These are phyloP conservation scores for Cyclotella cryptica DNA, from an alignment of 108 stramenopile genomes.

Conservation along the genomic window DNA sequence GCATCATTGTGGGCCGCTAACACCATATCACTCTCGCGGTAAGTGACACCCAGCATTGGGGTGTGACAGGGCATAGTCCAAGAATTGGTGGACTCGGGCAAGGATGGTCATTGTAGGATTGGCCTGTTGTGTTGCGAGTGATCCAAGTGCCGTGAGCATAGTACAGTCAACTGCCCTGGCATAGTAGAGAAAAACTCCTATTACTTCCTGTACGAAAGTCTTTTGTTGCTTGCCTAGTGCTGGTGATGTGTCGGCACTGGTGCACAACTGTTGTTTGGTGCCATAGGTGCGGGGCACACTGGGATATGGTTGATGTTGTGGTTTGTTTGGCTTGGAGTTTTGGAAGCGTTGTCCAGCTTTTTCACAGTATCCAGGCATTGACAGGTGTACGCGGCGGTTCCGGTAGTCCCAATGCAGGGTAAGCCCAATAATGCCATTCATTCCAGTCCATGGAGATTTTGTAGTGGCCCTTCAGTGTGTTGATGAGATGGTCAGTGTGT, in stretches of 20 bases:
- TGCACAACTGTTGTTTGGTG: constrained; percentile 37
- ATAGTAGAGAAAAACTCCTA: not conserved
- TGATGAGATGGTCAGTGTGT: constrained; percentile 45
- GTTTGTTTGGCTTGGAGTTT: not conserved
- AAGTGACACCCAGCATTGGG: constrained; percentile 23
- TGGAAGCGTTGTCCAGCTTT: not conserved
- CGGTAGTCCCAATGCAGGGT: not conserved
- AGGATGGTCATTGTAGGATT: not conserved
- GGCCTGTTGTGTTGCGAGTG: constrained; percentile 12
- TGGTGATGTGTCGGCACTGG: constrained; percentile 12
- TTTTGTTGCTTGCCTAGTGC: not conserved
- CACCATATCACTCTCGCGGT: constrained; percentile 44
- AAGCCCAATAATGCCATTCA: constrained; percentile 18
- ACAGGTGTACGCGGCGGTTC: not conserved
- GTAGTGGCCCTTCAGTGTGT: constrained; percentile 33
- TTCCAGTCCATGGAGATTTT: constrained; percentile 54
- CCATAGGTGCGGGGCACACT: constrained; percentile 43
- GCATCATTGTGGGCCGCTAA: not conserved
- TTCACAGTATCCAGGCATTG: not conserved
- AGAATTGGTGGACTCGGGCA: not conserved
- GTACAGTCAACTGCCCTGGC: not conserved
- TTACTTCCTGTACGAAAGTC: not conserved
- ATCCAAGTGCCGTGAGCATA: not conserved
- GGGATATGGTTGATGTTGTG: constrained; percentile 23
- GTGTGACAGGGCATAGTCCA: not conserved